Percentiles rank a stretch among this genome's conserved stretches.
Evolutionary conservation across 352 stramenopile genomes (phyloP).

Genomic region (Sclerospora graminicola): DNA sequence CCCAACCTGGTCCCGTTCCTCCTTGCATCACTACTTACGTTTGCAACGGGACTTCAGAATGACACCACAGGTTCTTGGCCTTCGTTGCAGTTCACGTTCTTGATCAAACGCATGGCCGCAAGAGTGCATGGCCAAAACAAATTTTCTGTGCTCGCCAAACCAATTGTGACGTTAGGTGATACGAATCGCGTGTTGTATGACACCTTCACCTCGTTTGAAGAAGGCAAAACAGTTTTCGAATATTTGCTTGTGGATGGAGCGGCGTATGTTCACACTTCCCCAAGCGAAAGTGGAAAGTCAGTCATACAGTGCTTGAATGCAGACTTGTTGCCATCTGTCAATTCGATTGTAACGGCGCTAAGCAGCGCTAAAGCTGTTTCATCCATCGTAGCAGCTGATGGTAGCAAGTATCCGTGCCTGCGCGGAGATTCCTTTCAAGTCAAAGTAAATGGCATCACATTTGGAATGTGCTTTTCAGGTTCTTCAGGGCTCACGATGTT

Average conservation of each 20-base stretch:
- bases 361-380: conserved; percentile 9
- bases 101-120: conserved; percentile 20
- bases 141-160: conserved; percentile 24
- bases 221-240: conserved; percentile 12
- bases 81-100: conserved; percentile 21
- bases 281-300: background rate
- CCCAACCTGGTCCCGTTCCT: background rate
- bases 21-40: background rate
- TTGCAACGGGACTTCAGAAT: background rate
- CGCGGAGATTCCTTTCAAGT: conserved; percentile 17
- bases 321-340: conserved; percentile 14
- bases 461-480: conserved; percentile 23
- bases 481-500: conserved; percentile 17
- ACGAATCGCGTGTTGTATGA: conserved; percentile 23
- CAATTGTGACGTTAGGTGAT: conserved; percentile 2
- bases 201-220: conserved; percentile 12
- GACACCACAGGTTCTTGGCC: conserved; percentile 4
- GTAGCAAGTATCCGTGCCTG: conserved; percentile 11
- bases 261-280: conserved; percentile 6
- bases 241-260: conserved; percentile 22
- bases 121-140: conserved; percentile 18
- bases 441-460: conserved; percentile 23
- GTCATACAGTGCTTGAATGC: conserved; percentile 7
- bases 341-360: conserved; percentile 15
- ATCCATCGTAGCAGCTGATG: conserved; percentile 4